phyloP scores from a whole-genome alignment of 73 alveolate species.

The Tetrahymena thermophila region DNA sequence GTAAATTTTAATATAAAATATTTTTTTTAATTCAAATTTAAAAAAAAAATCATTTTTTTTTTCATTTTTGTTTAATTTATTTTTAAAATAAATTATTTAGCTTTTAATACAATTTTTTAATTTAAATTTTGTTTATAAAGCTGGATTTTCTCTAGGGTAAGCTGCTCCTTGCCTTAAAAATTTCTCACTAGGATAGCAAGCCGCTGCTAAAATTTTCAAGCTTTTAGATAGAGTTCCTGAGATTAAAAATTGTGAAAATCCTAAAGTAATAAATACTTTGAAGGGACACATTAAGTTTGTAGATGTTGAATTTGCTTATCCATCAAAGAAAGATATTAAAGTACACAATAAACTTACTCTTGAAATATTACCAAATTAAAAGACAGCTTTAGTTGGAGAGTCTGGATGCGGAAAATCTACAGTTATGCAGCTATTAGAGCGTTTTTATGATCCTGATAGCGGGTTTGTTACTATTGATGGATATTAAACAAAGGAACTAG shows the following conservation, averaged over 20 bases:
- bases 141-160: constrained; percentile 53
- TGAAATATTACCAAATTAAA: constrained; percentile 52
- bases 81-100: no score
- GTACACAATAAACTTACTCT: constrained; percentile 30
- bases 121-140: background rate
- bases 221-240: constrained; percentile 16
- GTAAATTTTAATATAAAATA: background rate
- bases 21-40: background rate
- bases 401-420: constrained; percentile 73
- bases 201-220: constrained; percentile 27
- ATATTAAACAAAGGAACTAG: constrained; percentile 34
- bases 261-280: background rate
- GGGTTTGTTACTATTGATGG: constrained; percentile 67
- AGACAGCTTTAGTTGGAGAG: constrained; percentile 70
- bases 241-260: constrained; percentile 13
- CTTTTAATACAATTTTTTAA: background rate
- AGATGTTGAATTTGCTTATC: constrained; percentile 36
- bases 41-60: no score
- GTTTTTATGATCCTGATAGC: constrained; percentile 58
- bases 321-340: constrained; percentile 17
- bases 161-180: constrained; percentile 63
- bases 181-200: constrained; percentile 42
- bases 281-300: constrained; percentile 18
- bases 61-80: no score
- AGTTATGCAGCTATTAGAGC: constrained; percentile 51